These are phyloP conservation scores for Dryadomyces quercivorus DNA, from an alignment of 2,329 filamentous ascomycete genomes.

Conservation along the genomic window DNA sequence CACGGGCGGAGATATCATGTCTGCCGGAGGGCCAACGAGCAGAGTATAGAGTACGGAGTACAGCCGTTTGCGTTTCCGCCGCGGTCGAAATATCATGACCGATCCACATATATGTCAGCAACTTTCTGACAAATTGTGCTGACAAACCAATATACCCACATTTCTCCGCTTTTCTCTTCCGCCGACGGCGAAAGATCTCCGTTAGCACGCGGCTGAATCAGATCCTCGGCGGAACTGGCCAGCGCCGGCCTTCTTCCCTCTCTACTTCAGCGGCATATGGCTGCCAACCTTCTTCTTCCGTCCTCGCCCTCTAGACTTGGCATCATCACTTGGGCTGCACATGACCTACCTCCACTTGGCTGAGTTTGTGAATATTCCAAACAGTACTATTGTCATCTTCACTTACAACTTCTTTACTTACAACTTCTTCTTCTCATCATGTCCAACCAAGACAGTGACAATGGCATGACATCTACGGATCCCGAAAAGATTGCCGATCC, in stretches of 20 bases:
- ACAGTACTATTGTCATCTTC: too few relatives aligned
- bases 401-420: too few relatives aligned
- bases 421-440: too few relatives aligned
- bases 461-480: neutral
- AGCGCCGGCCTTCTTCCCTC: too few relatives aligned
- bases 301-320: too few relatives aligned
- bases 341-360: too few relatives aligned
- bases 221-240: neutral
- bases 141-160: neutral
- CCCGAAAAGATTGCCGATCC: neutral
- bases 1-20: too few relatives aligned
- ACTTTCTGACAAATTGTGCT: neutral
- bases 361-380: too few relatives aligned
- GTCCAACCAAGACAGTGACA: neutral
- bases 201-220: neutral
- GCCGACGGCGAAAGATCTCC: neutral
- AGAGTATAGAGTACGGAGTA: too few relatives aligned
- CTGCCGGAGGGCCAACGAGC: too few relatives aligned
- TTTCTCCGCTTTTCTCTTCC: neutral
- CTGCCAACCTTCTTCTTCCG: neutral
- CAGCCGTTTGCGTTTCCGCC: neutral
- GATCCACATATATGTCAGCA: neutral
- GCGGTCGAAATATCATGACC: neutral
- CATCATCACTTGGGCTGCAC: too few relatives aligned
- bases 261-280: neutral